Evolutionary conservation across 805 yeast species (phyloP), one percentile per base, ranked within the genome.

Genomic region (Yarrowia sp.): DNA sequence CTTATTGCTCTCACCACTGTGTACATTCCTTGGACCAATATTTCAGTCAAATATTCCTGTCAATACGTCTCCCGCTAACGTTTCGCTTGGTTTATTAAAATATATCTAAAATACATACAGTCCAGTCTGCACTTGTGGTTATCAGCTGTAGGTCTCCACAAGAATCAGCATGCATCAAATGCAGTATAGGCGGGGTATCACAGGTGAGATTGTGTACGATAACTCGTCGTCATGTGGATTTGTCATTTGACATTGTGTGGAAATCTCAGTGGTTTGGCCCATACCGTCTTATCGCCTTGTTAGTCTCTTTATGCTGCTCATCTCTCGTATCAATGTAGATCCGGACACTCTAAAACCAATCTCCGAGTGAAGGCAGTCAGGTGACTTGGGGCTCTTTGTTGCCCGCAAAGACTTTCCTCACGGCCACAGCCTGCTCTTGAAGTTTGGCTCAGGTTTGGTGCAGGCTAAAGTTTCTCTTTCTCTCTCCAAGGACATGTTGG

Each of bases 321-420:
- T 14, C 9, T 3, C 38, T 33, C 38, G 38, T 33, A 33, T 40
- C 30, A 4, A 1, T 22, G 17, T 41, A 41, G 46, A 41, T 41
- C 46, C 3, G 5, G 30, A 24, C 17, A 43, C 49, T 21, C 24
- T 43, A 43, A 22, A 7, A 40, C 19, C 22, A 12, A 19, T 40
- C 44, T 40, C 19, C 49, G 11, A 24, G 46, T 6, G 41, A 3
- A 17, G 41, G n/a, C n/a, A 40, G 44, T 43, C 49, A 43, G 21
- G 32, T 43, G 49, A 43, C 49, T 24, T 38, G 30, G 30, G 30
- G 4, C 30, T 0, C 21, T 17, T n/a, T 10, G 16, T 19, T 19
- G 11, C 11, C 51, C 51, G 51, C 35, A 17, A 48, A 48, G 17
- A 28, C 52, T 48, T 48, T 48, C 52, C 52, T 12, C 52, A n/a